phyloP scores from a whole-genome alignment of 345 rosid species.

The Camelina neglecta region DNA sequence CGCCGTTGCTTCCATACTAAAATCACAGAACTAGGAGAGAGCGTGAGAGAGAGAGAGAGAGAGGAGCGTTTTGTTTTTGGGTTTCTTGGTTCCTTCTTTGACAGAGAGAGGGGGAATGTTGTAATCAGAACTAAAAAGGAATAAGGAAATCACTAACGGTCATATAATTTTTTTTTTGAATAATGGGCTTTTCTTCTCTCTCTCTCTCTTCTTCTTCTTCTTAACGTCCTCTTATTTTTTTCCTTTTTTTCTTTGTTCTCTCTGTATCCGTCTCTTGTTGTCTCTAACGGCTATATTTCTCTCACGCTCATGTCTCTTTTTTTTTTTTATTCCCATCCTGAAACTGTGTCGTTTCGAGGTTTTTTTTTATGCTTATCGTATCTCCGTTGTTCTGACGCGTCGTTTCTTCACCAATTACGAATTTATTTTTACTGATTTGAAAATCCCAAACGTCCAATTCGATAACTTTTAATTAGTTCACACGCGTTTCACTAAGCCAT shows the following conservation, averaged over 20 bases:
- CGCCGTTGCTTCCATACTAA: conserved; percentile 33
- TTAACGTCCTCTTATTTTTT: conserved; percentile 47
- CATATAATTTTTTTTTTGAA: conserved; percentile 46
- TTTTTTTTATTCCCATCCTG: neutral
- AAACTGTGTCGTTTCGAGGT: conserved; percentile 35
- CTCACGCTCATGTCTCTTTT: neutral
- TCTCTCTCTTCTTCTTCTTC: conserved; percentile 8
- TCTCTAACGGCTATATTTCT: conserved; percentile 61
- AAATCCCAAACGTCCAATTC: too few species aligned
- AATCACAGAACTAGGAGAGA: conserved; percentile 2
- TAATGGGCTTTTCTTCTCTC: conserved; percentile 11
- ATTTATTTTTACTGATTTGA: too few species aligned
- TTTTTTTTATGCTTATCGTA: too few species aligned
- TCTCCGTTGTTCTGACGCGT: too few species aligned
- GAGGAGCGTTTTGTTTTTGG: neutral
- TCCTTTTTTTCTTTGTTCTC: neutral
- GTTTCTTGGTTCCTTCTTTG: conserved; percentile 19
- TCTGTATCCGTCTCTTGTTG: conserved; percentile 4
- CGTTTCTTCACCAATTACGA: too few species aligned
- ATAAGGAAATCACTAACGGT: conserved; percentile 59
- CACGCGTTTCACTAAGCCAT: too few species aligned
- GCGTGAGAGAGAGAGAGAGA: neutral
- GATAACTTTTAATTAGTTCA: too few species aligned
- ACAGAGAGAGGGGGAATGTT: conserved; percentile 30
- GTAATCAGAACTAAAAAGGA: conserved; percentile 30